Conservation (phyloP, 1,139 yeast genomes). For the Saccharomyces uvarum region DNA sequence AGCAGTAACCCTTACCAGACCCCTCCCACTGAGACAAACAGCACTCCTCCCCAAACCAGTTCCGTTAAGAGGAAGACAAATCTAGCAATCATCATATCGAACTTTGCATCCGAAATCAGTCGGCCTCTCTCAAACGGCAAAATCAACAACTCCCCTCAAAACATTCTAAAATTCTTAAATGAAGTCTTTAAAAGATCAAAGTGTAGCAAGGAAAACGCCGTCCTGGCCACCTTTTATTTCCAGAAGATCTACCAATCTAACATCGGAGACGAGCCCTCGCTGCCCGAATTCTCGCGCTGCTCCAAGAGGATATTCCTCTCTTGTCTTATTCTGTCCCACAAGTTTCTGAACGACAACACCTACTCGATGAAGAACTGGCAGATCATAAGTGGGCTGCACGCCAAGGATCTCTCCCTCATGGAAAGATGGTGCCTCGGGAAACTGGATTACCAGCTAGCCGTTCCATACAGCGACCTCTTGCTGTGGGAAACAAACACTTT, state of each 20-base stretch:
- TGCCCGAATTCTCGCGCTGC: constrained; percentile 28
- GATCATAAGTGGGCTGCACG: constrained; percentile 24
- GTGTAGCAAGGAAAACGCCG: constrained; percentile 18
- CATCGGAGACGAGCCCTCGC: not conserved
- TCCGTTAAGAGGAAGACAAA: not conserved
- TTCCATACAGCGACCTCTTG: constrained; percentile 1
- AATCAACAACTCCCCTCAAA: constrained; percentile 9
- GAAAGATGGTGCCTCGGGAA: constrained; percentile 29
- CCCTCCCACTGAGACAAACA: constrained; percentile 18
- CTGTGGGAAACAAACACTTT: not conserved
- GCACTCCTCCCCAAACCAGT: not conserved
- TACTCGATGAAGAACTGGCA: constrained; percentile 30
- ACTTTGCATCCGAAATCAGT: not conserved
- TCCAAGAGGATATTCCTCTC: constrained; percentile 25
- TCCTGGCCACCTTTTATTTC: constrained; percentile 24
- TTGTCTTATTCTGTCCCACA: constrained; percentile 29
- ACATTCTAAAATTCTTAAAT: constrained; percentile 17
- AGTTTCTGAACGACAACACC: constrained; percentile 28
- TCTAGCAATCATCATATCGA: not conserved
- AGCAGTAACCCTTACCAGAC: constrained; percentile 17
- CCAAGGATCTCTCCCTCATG: constrained; percentile 23
- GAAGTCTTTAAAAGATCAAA: constrained; percentile 28
- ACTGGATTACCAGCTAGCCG: constrained; percentile 21
- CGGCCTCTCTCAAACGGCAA: not conserved
- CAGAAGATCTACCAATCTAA: constrained; percentile 15